Conservation (phyloP, 805 yeast species). For the Peterozyma toletana region DNA sequence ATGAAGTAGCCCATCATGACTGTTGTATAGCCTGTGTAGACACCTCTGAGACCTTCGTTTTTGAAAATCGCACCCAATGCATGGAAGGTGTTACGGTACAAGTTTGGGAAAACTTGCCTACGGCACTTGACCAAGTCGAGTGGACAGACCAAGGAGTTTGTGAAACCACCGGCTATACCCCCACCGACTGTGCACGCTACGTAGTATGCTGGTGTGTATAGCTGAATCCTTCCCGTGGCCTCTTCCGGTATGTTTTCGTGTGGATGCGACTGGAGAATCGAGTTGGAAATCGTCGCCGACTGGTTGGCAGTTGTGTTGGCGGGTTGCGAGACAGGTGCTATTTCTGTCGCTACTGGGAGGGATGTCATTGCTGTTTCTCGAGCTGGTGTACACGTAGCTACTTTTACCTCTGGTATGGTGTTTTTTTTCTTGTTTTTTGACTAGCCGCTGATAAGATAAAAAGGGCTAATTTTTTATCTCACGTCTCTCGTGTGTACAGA, state of each 20-base stretch:
- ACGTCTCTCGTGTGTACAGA: no score
- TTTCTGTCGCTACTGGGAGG: slow-evolving; percentile 2
- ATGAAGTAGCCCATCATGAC: slow-evolving; percentile 9
- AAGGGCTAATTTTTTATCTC: no score
- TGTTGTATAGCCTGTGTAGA: slow-evolving; percentile 4
- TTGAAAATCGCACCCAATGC: slow-evolving; percentile 30
- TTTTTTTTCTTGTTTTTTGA: no score
- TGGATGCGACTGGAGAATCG: background rate
- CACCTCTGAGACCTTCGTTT: slow-evolving; percentile 32
- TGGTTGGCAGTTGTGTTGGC: background rate
- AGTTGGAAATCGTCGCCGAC: background rate
- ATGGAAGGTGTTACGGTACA: slow-evolving; percentile 35
- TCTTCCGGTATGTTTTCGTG: slow-evolving; percentile 2
- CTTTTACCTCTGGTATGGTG: no score
- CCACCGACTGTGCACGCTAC: slow-evolving; percentile 6
- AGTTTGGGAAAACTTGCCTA: slow-evolving; percentile 14
- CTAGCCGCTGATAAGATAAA: no score
- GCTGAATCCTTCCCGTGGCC: slow-evolving; percentile 1
- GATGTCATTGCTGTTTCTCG: slow-evolving; percentile 1
- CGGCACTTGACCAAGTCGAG: slow-evolving; percentile 7
- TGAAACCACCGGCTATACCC: slow-evolving; percentile 6
- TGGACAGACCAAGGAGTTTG: slow-evolving; percentile 7
- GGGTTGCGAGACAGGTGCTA: background rate
- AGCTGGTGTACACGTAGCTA: no score
- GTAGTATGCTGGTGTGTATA: slow-evolving; percentile 4